Evolutionary conservation across 208 protist species (phyloP), one percentile per base, ranked within the genome.

Genomic region (Trypanosoma caninum): DNA sequence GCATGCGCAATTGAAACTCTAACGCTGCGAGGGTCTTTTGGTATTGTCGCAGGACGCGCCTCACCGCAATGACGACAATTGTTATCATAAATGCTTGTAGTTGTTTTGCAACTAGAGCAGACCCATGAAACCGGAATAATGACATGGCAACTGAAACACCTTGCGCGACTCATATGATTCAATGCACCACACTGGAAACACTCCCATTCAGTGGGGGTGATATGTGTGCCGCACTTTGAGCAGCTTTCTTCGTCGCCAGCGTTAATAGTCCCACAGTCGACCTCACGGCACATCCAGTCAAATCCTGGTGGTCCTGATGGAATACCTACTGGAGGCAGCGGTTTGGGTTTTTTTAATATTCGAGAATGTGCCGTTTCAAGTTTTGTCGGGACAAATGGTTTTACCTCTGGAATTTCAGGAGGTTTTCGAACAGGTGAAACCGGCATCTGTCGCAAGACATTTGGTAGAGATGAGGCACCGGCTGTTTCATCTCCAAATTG

Each of bases 251-350:
- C 84, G 44, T 95, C 88, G 10, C 83, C 88, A 3, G 85, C 60
- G 54, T 92, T 92, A 30, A 91, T 75, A 25, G 82, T 73, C 0
- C 71, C 79, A 56, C 88, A 95, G 28, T 34, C 66, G 5, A 50
- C 25, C 13, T 73, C 66, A 25, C 88, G 72, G 66, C 88, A 95
- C 84, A 92, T 92, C 85, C 88, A 95, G 69, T 95, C 88, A 57
- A 91, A 91, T 20, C 84, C 83, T 0, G 84, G 83, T 22, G 84
- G 84, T 1, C 85, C 82, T 3, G 62, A 28, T 3, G 82, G 78
- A 13, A 42, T 52, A 2, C 33, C 28, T 20, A 20, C 6, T 18
- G 78, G 68, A 4, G 79, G 18, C 28, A 44, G 16, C 16, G 13
- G 62, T 31, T 37, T 59, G 9, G 40, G 48, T 45, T 64, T 69